Percentiles rank a stretch among this genome's conserved stretches.
These are phyloP conservation scores for Umbelopsis ramanniana DNA, from an alignment of 192 early-diverging fungal genomes.

Conservation along the genomic window DNA sequence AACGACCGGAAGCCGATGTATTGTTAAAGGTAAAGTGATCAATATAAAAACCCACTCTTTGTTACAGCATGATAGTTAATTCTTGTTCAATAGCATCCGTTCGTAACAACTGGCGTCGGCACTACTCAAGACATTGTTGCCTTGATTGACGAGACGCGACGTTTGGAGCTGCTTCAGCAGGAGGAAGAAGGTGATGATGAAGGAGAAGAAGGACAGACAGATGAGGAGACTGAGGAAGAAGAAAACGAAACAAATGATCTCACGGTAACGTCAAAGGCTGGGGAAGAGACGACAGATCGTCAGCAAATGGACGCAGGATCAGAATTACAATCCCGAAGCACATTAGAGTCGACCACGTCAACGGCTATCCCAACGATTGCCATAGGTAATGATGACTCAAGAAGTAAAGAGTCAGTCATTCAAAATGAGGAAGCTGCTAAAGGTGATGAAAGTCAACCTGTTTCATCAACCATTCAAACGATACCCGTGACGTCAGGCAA, in stretches of 20 bases:
- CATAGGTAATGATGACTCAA: neutral
- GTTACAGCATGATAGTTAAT: neutral
- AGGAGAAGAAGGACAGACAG: neutral
- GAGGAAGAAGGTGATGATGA: slow-evolving; percentile 27
- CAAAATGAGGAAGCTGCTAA: neutral
- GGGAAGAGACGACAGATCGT: neutral
- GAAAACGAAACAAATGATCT: neutral
- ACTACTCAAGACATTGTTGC: slow-evolving; percentile 57
- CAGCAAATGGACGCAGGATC: neutral
- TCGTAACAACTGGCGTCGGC: slow-evolving; percentile 64
- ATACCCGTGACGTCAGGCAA: slow-evolving; percentile 2
- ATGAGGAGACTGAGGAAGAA: neutral
- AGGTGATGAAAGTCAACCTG: neutral
- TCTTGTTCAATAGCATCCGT: slow-evolving; percentile 45
- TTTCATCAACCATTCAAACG: neutral
- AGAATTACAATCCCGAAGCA: neutral
- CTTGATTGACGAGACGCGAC: slow-evolving; percentile 37
- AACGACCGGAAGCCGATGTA: slow-evolving; percentile 71
- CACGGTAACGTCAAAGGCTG: neutral
- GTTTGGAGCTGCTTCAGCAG: slow-evolving; percentile 28
- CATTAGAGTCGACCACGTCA: neutral
- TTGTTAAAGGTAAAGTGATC: slow-evolving; percentile 58
- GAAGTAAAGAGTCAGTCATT: no score
- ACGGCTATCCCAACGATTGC: neutral
- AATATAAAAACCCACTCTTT: neutral